Evolutionary conservation across 2,329 filamentous ascomycete genomes (phyloP).

Genomic region (Neofusicoccum laricinum): DNA sequence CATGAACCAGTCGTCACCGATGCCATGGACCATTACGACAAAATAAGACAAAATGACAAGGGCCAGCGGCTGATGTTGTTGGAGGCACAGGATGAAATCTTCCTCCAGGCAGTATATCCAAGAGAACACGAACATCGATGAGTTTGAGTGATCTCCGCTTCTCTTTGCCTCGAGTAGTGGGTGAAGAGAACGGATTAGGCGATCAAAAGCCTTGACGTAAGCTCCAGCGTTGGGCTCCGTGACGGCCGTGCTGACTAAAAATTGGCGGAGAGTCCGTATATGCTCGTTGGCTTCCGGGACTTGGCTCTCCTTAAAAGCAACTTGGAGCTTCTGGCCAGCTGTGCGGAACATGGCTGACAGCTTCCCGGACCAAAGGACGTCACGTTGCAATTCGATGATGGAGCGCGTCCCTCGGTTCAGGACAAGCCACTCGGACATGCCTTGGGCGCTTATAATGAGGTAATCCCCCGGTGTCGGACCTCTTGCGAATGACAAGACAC

Average conservation of each 20-base stretch:
- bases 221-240: background rate
- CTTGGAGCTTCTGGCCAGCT: background rate
- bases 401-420: conserved; percentile 3
- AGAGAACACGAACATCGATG: background rate
- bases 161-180: background rate
- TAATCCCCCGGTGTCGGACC: background rate
- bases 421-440: background rate
- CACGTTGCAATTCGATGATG: background rate
- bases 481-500: background rate
- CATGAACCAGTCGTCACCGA: conserved; percentile 5
- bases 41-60: conserved; percentile 6
- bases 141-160: background rate
- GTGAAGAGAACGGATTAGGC: background rate
- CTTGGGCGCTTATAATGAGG: background rate
- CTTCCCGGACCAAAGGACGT: background rate
- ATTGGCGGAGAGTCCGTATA: background rate
- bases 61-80: conserved; percentile 11
- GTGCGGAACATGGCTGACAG: background rate
- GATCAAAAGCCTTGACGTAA: background rate
- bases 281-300: background rate
- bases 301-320: background rate
- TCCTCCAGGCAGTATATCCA: conserved; percentile 9
- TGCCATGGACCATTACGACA: background rate
- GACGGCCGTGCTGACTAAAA: background rate
- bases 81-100: conserved; percentile 7